phyloP scores from a whole-genome alignment of 306 rosid genomes.

The Cucurbita argyrosperma region DNA sequence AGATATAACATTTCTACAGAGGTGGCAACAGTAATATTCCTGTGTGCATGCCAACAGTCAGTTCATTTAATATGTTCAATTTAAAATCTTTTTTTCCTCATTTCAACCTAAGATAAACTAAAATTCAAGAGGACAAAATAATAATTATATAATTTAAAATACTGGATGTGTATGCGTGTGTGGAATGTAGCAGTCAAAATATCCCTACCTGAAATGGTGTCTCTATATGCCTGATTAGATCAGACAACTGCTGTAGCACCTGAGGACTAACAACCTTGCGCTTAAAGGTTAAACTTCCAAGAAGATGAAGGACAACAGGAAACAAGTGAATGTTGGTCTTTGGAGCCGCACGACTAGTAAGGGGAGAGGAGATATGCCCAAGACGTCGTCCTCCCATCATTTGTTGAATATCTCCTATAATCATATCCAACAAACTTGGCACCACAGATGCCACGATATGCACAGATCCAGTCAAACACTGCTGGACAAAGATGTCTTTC shows the following conservation, averaged over 20 bases:
- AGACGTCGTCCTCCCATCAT: constrained; percentile 85
- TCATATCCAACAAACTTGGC: constrained; percentile 68
- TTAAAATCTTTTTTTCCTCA: not conserved
- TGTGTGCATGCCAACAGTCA: not conserved
- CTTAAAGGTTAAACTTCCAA: constrained; percentile 72
- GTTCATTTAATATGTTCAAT: not conserved
- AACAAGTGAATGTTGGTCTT: constrained; percentile 66
- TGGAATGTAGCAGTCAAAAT: not conserved
- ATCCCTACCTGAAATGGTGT: constrained; percentile 68
- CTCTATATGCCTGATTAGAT: constrained; percentile 58
- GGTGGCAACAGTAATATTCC: not conserved
- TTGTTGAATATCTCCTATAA: constrained; percentile 75
- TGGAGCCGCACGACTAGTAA: constrained; percentile 60
- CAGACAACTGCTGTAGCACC: constrained; percentile 70
- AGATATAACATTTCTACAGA: not conserved
- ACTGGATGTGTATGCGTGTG: not conserved
- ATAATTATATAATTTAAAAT: not conserved
- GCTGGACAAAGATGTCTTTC: constrained; percentile 62
- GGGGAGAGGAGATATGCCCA: constrained; percentile 65
- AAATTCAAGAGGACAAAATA: not conserved
- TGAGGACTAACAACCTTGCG: constrained; percentile 60
- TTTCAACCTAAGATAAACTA: not conserved
- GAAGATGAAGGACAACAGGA: constrained; percentile 94
- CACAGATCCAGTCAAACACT: constrained; percentile 66
- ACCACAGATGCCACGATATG: constrained; percentile 57